A percentile compares a stretch with the other conserved stretches of the same genome.
Evolutionary conservation across 2,329 filamentous ascomycete species (phyloP).

Genomic region (Rosellinia necatrix): DNA sequence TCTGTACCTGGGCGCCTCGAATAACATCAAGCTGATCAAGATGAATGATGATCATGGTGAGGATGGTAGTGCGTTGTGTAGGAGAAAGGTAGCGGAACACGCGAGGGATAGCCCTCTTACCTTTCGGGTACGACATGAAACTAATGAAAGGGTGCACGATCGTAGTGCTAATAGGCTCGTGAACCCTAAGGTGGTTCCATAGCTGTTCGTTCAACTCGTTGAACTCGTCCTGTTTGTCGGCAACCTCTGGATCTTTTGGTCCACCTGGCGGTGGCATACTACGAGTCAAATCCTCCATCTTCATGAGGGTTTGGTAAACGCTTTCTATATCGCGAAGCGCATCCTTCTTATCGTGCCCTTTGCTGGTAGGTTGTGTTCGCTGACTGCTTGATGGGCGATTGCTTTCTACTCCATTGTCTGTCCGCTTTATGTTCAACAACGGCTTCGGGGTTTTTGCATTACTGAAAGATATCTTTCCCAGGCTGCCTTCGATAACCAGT

Average conservation of each 20-base stretch:
- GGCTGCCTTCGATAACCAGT: constrained; percentile 90
- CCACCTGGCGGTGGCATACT: constrained; percentile 71
- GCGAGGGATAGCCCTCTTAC: constrained; percentile 92
- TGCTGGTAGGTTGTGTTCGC: constrained; percentile 38
- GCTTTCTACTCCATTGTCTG: constrained; percentile 67
- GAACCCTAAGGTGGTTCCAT: constrained; percentile 87
- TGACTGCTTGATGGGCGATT: constrained; percentile 58
- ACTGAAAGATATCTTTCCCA: constrained; percentile 98
- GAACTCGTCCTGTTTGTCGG: constrained; percentile 81
- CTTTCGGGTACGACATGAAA: constrained; percentile 91
- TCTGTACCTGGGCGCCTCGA: constrained; percentile 73
- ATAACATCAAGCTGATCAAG: constrained; percentile 92
- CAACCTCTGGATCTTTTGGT: constrained; percentile 67
- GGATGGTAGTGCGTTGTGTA: constrained; percentile 89
- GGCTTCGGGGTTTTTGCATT: constrained; percentile 98
- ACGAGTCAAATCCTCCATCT: constrained; percentile 90
- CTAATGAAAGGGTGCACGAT: constrained; percentile 92
- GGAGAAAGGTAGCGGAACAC: constrained; percentile 93
- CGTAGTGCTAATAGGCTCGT: constrained; percentile 82
- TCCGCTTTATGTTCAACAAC: constrained; percentile 90
- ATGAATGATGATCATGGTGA: constrained; percentile 95
- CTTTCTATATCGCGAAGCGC: constrained; percentile 85
- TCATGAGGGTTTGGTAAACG: constrained; percentile 87
- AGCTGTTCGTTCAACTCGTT: constrained; percentile 79
- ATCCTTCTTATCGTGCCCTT: constrained; percentile 76